These are phyloP conservation scores for Penicillium soppii DNA, from an alignment of 495 filamentous ascomycete genomes.

Conservation along the genomic window DNA sequence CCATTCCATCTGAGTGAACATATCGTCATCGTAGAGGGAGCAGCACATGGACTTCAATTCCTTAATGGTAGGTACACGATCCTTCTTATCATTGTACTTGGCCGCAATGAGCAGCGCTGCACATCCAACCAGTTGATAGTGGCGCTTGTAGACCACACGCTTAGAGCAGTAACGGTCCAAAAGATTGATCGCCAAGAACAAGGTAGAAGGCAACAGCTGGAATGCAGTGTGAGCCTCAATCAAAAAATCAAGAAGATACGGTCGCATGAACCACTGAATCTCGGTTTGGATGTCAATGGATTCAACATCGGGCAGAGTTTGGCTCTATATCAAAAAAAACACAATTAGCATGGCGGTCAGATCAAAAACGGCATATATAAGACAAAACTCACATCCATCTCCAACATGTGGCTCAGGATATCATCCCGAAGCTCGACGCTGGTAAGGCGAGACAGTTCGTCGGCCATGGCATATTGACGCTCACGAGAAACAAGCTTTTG, in stretches of 20 bases:
- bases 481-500: constrained; percentile 70
- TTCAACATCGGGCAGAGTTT: constrained; percentile 91
- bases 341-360: constrained; percentile 14
- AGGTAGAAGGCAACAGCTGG: constrained; percentile 86
- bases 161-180: constrained; percentile 97
- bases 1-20: constrained; percentile 99
- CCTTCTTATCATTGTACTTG: constrained; percentile 98
- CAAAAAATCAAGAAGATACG: constrained; percentile 96
- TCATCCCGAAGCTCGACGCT: constrained; percentile 90
- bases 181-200: constrained; percentile 95
- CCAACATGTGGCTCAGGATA: constrained; percentile 86
- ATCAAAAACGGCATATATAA: neutral
- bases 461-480: constrained; percentile 78
- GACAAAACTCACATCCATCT: constrained; percentile 78
- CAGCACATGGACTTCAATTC: constrained; percentile 99
- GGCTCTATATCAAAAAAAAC: constrained; percentile 56
- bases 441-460: constrained; percentile 78
- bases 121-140: constrained; percentile 97
- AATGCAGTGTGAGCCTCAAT: constrained; percentile 96
- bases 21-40: constrained; percentile 95
- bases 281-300: constrained; percentile 98
- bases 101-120: constrained; percentile 93
- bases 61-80: constrained; percentile 89
- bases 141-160: constrained; percentile 97
- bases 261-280: constrained; percentile 99